Conservation (phyloP, 805 yeast species). For the Metschnikowia anglica region DNA sequence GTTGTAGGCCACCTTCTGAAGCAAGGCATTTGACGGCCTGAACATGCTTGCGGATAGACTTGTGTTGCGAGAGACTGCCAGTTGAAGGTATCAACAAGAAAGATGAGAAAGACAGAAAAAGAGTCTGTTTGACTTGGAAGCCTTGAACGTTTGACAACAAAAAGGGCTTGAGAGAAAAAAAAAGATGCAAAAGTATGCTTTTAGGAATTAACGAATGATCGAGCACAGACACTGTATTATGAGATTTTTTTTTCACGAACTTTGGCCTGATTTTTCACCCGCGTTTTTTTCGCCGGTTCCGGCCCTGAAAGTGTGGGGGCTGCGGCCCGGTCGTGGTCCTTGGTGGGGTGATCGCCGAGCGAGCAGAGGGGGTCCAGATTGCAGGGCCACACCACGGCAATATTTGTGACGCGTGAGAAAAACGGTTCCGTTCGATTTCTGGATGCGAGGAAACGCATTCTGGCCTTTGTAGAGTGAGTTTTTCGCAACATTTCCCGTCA, state of each 20-base stretch:
- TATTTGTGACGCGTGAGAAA: no score
- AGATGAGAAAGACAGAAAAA: not conserved
- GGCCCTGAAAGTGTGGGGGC: conserved; percentile 2
- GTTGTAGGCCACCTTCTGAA: conserved; percentile 27
- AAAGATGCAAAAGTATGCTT: not conserved
- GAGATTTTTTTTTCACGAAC: conserved; percentile 1
- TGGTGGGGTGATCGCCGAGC: not conserved
- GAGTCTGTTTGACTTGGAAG: no score
- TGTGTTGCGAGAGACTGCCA: not conserved
- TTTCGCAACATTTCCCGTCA: no score
- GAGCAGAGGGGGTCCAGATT: no score
- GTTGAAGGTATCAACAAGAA: not conserved
- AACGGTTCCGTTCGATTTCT: no score
- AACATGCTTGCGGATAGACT: conserved; percentile 21
- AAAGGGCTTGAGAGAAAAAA: not conserved
- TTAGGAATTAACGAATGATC: not conserved
- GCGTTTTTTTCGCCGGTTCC: conserved; percentile 1
- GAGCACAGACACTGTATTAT: not conserved
- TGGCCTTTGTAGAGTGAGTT: no score
- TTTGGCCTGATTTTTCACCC: conserved; percentile 1
- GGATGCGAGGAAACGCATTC: no score
- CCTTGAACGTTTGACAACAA: not conserved
- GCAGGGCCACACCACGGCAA: no score
- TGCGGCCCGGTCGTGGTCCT: not conserved
- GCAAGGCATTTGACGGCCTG: conserved; percentile 24